phyloP scores from a whole-genome alignment of 768 basidiomycete species.

The Tubosaeta sp. region DNA sequence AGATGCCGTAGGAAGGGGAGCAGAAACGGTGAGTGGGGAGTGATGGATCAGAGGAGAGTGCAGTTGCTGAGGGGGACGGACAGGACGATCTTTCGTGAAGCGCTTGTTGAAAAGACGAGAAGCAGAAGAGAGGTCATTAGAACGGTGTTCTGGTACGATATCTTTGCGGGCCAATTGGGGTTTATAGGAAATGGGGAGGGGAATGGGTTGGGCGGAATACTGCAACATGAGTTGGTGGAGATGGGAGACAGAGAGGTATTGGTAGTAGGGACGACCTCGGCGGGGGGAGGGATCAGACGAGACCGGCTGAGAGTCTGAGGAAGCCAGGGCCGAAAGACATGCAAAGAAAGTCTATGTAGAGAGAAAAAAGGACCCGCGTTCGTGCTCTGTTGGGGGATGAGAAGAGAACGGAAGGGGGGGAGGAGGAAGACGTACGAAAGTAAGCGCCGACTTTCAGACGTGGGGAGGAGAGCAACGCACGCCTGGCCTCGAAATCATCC shows the following conservation, averaged over 20 bases:
- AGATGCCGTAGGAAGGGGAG: constrained; percentile 7
- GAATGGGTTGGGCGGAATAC: constrained; percentile 37
- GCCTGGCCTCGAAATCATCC: constrained; percentile 12
- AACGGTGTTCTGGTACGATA: constrained; percentile 24
- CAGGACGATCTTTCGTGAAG: constrained; percentile 30
- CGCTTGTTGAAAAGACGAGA: constrained; percentile 34
- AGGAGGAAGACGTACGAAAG: constrained; percentile 19
- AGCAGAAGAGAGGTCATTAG: constrained; percentile 27
- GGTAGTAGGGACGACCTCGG: constrained; percentile 32
- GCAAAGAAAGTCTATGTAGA: constrained; percentile 17
- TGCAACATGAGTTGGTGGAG: constrained; percentile 53
- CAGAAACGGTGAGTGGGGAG: constrained; percentile 13
- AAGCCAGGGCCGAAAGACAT: constrained; percentile 26
- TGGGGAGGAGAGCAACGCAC: constrained; percentile 25
- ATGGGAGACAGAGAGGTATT: constrained; percentile 27
- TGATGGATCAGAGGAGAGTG: constrained; percentile 5
- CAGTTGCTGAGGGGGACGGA: constrained; percentile 17
- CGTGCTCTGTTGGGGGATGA: constrained; percentile 1
- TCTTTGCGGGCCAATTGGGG: constrained; percentile 28
- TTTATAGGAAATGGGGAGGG: constrained; percentile 31
- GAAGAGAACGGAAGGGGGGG: not conserved
- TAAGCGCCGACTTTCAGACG: constrained; percentile 20
- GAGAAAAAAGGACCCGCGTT: not conserved
- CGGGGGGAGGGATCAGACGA: constrained; percentile 45
- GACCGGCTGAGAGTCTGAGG: constrained; percentile 39